phyloP scores from a whole-genome alignment of 192 early-diverging fungal species.

The Mortierella claussenii region DNA sequence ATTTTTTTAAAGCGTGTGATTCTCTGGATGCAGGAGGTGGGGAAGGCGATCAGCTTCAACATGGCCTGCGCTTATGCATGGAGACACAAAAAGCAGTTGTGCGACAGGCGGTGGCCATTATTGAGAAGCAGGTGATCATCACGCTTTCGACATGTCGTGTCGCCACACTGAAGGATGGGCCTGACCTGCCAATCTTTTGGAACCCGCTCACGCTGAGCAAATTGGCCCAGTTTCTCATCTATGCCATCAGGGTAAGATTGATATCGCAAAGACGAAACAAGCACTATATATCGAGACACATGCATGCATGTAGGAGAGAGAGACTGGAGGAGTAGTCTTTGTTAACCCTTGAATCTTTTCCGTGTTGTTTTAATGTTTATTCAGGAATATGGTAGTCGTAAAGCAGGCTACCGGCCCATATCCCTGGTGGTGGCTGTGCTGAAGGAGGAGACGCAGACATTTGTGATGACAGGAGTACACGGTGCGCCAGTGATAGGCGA shows the following conservation, averaged over 20 bases:
- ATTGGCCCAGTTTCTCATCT: constrained; percentile 85
- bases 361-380: not conserved
- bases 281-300: no score
- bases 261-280: no score
- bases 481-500: constrained; percentile 61
- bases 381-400: constrained; percentile 75
- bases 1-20: constrained; percentile 93
- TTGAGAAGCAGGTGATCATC: constrained; percentile 84
- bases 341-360: no score
- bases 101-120: constrained; percentile 78
- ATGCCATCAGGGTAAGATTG: constrained; percentile 76
- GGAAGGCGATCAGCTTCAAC: constrained; percentile 41
- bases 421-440: constrained; percentile 86
- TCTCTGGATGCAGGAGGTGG: constrained; percentile 68
- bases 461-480: constrained; percentile 77
- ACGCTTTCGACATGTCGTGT: constrained; percentile 80
- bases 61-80: constrained; percentile 80
- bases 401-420: constrained; percentile 52
- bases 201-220: constrained; percentile 74
- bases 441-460: constrained; percentile 66
- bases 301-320: no score
- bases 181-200: constrained; percentile 64
- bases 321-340: no score
- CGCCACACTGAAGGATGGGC: constrained; percentile 71
- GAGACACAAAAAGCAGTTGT: constrained; percentile 81